phyloP scores from a whole-genome alignment of 1,139 yeast genomes.

The Hyphopichia fennica region DNA sequence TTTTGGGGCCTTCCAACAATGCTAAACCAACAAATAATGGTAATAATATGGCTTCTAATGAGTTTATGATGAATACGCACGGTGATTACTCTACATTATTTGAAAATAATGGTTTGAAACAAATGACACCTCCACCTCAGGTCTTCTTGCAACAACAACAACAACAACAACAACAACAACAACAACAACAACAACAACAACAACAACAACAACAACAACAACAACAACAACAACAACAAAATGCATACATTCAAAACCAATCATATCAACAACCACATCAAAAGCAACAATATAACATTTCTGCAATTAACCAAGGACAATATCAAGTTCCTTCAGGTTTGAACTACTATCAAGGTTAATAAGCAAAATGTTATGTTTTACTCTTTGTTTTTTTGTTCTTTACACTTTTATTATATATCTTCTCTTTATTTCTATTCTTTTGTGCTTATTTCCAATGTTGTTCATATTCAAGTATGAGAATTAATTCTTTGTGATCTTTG shows the following conservation, averaged over 20 bases:
- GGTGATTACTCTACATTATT: neutral
- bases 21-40: neutral
- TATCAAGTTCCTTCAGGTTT: neutral
- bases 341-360: slow-evolving; percentile 2
- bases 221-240: neutral
- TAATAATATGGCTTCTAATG: slow-evolving; percentile 1
- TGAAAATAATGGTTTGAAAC: neutral
- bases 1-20: neutral
- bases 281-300: neutral
- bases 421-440: neutral
- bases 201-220: neutral
- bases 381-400: neutral
- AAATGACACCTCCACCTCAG: neutral
- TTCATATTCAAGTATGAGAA: too few relatives aligned
- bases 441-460: neutral
- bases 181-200: neutral
- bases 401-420: neutral
- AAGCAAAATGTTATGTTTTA: neutral
- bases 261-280: slow-evolving; percentile 1
- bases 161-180: neutral
- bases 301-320: neutral
- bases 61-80: slow-evolving; percentile 1
- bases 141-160: neutral
- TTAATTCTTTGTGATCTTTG: neutral
- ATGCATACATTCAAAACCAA: neutral